A percentile compares a stretch with the other conserved stretches of the same genome.
Evolutionary conservation across 2,329 filamentous ascomycete species (phyloP).

Genomic region (Hypoxylon sp.): DNA sequence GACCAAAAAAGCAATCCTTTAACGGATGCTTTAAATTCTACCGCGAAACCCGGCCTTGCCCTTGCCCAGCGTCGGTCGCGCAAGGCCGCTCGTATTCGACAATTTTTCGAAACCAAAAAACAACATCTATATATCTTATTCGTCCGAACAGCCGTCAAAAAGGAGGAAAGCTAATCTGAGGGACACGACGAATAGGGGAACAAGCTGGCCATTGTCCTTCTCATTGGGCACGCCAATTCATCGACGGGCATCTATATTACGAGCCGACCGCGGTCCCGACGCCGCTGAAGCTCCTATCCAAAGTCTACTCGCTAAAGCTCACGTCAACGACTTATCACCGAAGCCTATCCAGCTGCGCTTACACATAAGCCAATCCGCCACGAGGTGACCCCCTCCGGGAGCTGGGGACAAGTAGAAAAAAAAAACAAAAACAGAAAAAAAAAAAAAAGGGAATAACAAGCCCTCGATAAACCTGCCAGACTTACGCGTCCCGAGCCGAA

Average conservation of each 20-base stretch:
- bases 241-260: conserved; percentile 18
- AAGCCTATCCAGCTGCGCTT: conserved; percentile 20
- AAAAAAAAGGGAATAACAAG: no score
- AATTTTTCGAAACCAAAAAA: conserved; percentile 33
- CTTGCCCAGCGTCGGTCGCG: conserved; percentile 27
- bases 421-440: no score
- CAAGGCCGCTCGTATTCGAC: conserved; percentile 37
- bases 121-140: conserved; percentile 20
- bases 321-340: conserved; percentile 29
- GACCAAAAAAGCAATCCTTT: conserved; percentile 33
- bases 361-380: conserved; percentile 18
- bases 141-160: conserved; percentile 7
- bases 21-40: conserved; percentile 38
- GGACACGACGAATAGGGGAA: background rate
- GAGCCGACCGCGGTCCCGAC: conserved; percentile 17
- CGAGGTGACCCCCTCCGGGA: conserved; percentile 19
- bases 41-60: conserved; percentile 35
- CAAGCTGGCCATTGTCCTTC: background rate
- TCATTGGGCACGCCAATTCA: conserved; percentile 7
- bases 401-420: conserved; percentile 19
- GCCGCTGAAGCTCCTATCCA: conserved; percentile 10
- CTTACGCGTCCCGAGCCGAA: conserved; percentile 21
- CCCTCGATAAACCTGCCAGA: conserved; percentile 11
- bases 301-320: conserved; percentile 16
- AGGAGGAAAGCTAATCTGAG: background rate